Evolutionary conservation across 768 basidiomycete species (phyloP).

Genomic region (Serendipita vermifera): DNA sequence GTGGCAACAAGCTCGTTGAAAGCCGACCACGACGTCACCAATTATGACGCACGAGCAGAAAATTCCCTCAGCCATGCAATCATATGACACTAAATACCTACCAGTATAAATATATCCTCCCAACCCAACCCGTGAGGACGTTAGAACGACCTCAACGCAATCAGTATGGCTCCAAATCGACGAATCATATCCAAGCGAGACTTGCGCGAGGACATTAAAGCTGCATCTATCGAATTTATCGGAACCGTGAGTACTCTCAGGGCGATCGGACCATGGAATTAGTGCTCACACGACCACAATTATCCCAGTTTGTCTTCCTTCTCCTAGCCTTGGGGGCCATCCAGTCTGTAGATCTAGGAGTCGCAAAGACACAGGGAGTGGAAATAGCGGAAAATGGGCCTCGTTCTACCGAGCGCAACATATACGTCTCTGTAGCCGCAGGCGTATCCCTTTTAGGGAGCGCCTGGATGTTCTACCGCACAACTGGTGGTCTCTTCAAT

Average conservation of each 20-base stretch:
- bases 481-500: conserved; percentile 55
- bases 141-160: too few species aligned
- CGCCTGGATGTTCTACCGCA: conserved; percentile 55
- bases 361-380: conserved; percentile 20
- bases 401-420: conserved; percentile 27
- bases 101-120: too few species aligned
- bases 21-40: too few species aligned
- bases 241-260: conserved; percentile 14
- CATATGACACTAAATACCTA: too few species aligned
- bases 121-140: too few species aligned
- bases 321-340: conserved; percentile 53
- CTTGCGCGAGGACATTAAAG: conserved; percentile 11
- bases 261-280: too few species aligned
- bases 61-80: too few species aligned
- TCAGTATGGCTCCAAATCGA: background rate
- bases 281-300: too few species aligned
- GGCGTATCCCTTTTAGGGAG: conserved; percentile 49
- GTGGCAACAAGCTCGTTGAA: too few species aligned
- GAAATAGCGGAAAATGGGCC: conserved; percentile 11
- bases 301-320: conserved; percentile 33
- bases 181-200: background rate
- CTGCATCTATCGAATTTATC: conserved; percentile 14
- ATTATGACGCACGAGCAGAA: too few species aligned
- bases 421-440: conserved; percentile 48
- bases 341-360: conserved; percentile 36